A percentile compares a stretch with the other conserved stretches of the same genome.
These are phyloP conservation scores for Umbelopsis sp. DNA, from an alignment of 192 early-diverging fungal genomes.

Conservation along the genomic window DNA sequence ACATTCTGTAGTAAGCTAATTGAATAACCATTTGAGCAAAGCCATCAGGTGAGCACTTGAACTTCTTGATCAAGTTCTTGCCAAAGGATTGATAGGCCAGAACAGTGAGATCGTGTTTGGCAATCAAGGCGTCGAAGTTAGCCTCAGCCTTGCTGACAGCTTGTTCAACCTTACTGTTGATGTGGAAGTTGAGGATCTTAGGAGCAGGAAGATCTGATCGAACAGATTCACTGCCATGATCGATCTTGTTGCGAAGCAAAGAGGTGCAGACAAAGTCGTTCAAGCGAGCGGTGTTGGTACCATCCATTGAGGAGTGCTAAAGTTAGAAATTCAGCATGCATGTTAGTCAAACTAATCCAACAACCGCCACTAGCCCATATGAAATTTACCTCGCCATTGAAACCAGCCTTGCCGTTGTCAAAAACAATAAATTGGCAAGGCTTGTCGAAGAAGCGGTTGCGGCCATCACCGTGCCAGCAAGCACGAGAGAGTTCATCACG, in stretches of 20 bases:
- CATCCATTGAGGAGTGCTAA: conserved; percentile 92
- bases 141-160: conserved; percentile 67
- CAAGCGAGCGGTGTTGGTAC: conserved; percentile 85
- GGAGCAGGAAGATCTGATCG: conserved; percentile 67
- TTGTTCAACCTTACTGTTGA: conserved; percentile 58
- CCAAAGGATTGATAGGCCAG: conserved; percentile 88
- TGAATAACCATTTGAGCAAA: conserved; percentile 94
- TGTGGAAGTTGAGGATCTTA: conserved; percentile 69
- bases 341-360: not conserved
- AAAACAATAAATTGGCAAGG: conserved; percentile 94
- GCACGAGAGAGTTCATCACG: conserved; percentile 84
- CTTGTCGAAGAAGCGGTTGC: conserved; percentile 98
- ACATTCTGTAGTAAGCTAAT: conserved; percentile 92
- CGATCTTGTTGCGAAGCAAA: conserved; percentile 67
- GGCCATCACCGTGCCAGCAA: conserved; percentile 96
- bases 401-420: conserved; percentile 97
- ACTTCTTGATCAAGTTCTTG: conserved; percentile 92
- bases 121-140: conserved; percentile 81
- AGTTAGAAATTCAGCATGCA: not conserved
- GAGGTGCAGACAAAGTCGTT: conserved; percentile 78
- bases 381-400: conserved; percentile 75
- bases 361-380: too few relatives aligned
- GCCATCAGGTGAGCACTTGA: conserved; percentile 77
- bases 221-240: conserved; percentile 64
- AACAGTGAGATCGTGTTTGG: conserved; percentile 80